A percentile compares a stretch with the other conserved stretches of the same genome.
Conservation (phyloP, 495 filamentous ascomycete species). For the Letharia columbiana region DNA sequence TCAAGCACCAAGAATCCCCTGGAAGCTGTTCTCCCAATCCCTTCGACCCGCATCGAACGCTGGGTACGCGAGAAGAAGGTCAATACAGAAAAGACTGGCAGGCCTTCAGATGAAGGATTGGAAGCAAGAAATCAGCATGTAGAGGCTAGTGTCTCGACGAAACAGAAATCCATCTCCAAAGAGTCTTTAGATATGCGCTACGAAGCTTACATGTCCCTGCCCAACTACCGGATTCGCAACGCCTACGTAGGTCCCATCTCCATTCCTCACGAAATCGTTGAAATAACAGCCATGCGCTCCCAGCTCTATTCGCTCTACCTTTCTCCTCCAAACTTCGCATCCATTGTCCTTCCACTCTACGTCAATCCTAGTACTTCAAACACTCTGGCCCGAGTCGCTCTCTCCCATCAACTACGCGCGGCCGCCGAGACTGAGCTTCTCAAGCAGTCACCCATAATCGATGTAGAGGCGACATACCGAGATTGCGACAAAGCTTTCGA, state of each 20-base stretch:
- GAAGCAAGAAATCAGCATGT: background rate
- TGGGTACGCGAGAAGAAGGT: constrained; percentile 49
- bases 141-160: background rate
- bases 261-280: background rate
- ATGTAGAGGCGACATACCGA: constrained; percentile 53
- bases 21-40: constrained; percentile 38
- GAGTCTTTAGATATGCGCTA: constrained; percentile 50
- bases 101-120: background rate
- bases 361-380: constrained; percentile 55
- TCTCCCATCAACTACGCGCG: constrained; percentile 56
- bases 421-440: constrained; percentile 67
- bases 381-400: constrained; percentile 47
- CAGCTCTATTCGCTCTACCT: constrained; percentile 78
- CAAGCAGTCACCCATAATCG: constrained; percentile 52
- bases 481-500: constrained; percentile 64
- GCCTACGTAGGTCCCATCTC: constrained; percentile 57
- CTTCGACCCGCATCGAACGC: constrained; percentile 56
- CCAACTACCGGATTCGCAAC: constrained; percentile 74
- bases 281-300: constrained; percentile 1
- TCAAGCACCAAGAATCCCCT: constrained; percentile 19
- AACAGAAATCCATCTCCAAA: constrained; percentile 38
- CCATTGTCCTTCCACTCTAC: constrained; percentile 61
- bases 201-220: constrained; percentile 70
- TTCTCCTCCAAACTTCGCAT: constrained; percentile 50
- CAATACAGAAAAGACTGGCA: background rate